Percentiles rank a stretch among this genome's conserved stretches.
Conservation (phyloP, 75 land plant genomes). For the Selaginella tamariscina region DNA sequence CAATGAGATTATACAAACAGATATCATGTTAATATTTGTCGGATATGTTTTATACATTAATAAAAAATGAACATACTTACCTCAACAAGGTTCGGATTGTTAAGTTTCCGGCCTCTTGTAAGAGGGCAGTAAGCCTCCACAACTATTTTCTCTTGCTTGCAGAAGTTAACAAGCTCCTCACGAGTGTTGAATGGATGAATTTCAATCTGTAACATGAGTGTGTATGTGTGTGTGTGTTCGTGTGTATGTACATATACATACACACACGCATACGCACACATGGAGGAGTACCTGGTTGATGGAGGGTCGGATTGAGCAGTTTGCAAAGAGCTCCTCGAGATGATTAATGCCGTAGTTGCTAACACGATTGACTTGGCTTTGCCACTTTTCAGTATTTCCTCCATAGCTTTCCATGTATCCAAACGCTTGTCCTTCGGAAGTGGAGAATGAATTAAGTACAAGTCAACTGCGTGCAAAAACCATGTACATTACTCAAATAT, state of each 20-base stretch:
- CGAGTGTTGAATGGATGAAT: conserved; percentile 24
- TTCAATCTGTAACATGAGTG: conserved; percentile 1
- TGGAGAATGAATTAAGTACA: conserved; percentile 32
- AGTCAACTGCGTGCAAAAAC: conserved; percentile 23
- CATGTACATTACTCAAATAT: neutral
- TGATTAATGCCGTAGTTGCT: conserved; percentile 37
- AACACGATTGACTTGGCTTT: conserved; percentile 29
- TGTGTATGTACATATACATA: neutral
- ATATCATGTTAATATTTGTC: neutral
- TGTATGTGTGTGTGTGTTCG: neutral
- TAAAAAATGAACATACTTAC: conserved; percentile 5
- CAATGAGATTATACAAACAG: no score
- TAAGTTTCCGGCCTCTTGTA: conserved; percentile 22
- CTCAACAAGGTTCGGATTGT: conserved; percentile 18
- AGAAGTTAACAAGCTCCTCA: conserved; percentile 23
- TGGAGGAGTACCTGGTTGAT: conserved; percentile 31
- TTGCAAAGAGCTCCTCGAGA: conserved; percentile 26
- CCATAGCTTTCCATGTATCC: conserved; percentile 38
- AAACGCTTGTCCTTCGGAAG: conserved; percentile 17
- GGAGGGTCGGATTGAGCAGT: conserved; percentile 30
- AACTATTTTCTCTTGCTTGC: conserved; percentile 24
- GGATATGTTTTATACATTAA: neutral
- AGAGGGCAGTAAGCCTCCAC: conserved; percentile 32
- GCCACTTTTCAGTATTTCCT: conserved; percentile 29
- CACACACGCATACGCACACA: no score